These are phyloP conservation scores for Zalaria obscura DNA, from an alignment of 2,329 filamentous ascomycete genomes.

Conservation along the genomic window DNA sequence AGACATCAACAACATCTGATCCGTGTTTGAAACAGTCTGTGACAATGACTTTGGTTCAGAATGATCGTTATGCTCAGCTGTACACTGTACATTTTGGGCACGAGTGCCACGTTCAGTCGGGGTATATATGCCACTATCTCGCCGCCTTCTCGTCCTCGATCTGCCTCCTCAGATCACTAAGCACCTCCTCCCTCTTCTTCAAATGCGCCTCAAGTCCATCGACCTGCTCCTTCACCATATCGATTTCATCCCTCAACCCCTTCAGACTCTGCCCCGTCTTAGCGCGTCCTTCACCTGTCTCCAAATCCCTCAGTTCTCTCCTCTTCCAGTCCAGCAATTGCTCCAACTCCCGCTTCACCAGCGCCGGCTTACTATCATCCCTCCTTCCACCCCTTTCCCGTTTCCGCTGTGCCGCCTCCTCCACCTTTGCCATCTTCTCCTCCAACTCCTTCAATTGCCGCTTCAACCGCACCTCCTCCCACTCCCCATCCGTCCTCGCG, in stretches of 20 bases:
- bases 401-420: conserved; percentile 45
- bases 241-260: conserved; percentile 70
- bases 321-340: conserved; percentile 92
- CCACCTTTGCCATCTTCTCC: conserved; percentile 70
- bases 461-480: conserved; percentile 92
- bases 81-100: too few relatives aligned
- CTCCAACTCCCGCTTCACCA: conserved; percentile 89
- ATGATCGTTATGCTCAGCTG: too few relatives aligned
- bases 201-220: conserved; percentile 79
- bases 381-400: conserved; percentile 35
- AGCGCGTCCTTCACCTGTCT: conserved; percentile 54
- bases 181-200: conserved; percentile 55
- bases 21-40: too few relatives aligned
- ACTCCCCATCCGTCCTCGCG: conserved; percentile 77
- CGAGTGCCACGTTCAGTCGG: neutral
- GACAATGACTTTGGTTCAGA: too few relatives aligned
- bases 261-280: conserved; percentile 60
- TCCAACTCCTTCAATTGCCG: conserved; percentile 85
- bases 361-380: conserved; percentile 68
- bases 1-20: too few relatives aligned
- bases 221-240: conserved; percentile 85
- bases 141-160: conserved; percentile 58
- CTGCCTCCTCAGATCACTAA: conserved; percentile 65
- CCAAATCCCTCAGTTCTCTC: conserved; percentile 59
- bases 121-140: conserved; percentile 5